A percentile compares a stretch with the other conserved stretches of the same genome.
Conservation (phyloP, 129 eudicot genomes). For the Silybum marianum region DNA sequence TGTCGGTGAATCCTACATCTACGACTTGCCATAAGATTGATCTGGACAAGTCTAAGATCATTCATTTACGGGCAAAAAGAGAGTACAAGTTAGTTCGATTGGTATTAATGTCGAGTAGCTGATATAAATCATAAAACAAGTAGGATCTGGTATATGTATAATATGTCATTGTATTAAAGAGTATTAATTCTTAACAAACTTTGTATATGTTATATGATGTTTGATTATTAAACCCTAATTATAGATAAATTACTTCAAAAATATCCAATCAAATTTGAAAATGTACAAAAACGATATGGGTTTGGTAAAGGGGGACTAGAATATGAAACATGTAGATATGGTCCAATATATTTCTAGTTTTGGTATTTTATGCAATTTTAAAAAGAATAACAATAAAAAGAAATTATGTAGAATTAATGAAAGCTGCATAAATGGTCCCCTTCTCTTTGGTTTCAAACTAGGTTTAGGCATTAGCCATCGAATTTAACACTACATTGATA, state of each 20-base stretch:
- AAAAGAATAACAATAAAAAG: not conserved
- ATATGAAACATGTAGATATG: not conserved
- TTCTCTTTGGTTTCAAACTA: not conserved
- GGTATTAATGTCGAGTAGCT: not conserved
- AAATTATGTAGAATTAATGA: not conserved
- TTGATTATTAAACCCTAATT: not conserved
- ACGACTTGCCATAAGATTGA: not conserved
- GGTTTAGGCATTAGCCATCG: not conserved
- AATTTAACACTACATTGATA: not conserved
- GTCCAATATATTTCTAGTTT: constrained; percentile 1
- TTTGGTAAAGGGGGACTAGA: not conserved
- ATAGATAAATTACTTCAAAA: not conserved
- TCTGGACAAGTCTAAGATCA: too few relatives aligned
- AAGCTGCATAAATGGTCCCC: constrained; percentile 7
- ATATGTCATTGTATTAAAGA: not conserved
- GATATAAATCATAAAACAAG: not conserved
- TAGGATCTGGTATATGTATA: not conserved
- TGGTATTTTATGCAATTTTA: not conserved
- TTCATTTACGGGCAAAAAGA: not conserved
- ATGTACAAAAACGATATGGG: not conserved
- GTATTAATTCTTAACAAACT: not conserved
- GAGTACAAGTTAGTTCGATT: not conserved
- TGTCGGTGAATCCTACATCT: too few relatives aligned
- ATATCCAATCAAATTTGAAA: not conserved
- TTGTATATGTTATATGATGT: not conserved